Evolutionary conservation across 345 rosid genomes (phyloP), one percentile per base, ranked within the genome.

Genomic region (Syzygium grande): DNA sequence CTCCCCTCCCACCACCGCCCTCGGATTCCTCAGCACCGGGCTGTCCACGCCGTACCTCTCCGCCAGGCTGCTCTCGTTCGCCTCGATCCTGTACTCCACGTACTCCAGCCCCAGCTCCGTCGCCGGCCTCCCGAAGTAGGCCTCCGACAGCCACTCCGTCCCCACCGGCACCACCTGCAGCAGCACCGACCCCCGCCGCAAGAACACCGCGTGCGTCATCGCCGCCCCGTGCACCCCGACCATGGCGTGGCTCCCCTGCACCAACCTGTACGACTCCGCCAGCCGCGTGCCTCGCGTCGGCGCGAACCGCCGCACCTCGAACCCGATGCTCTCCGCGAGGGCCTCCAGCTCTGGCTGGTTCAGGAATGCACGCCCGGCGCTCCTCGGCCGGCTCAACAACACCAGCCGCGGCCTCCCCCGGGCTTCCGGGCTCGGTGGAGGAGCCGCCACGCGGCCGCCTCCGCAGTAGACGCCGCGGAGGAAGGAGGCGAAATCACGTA

Each of bases 221-320:
- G 88, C 91, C 2, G 93, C 94, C 21, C 94, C 94, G 23, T 91
- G 93, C 25, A 91, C 91, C 25, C 92, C 94, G 1, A 89, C 3
- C 92, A 91, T 87, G 9, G 87, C 92, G 29, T 92, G 93, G 83
- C 93, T 90, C 68, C 87, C 49, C 53, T 90, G 63, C 53, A 91
- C 86, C 23, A 90, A 25, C 27, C 38, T 38, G 27, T 84, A 90
- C 1, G 90, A 29, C 13, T 89, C 90, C 1, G 11, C 27, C 88
- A 91, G 51, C 3, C 86, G 27, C 2, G 85, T 87, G 5, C 38
- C 84, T 7, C 11, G 10, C 2, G 41, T 88, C 4, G 92, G 92
- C 51, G 87, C 86, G 8, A 92, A 89, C 11, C 89, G n/a, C 8
- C 46, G 86, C 10, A 90, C 94, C 4, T 89, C 80, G 78, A 91